These are phyloP conservation scores for Lentinula guzmanii DNA, from an alignment of 768 basidiomycete genomes.

Conservation along the genomic window DNA sequence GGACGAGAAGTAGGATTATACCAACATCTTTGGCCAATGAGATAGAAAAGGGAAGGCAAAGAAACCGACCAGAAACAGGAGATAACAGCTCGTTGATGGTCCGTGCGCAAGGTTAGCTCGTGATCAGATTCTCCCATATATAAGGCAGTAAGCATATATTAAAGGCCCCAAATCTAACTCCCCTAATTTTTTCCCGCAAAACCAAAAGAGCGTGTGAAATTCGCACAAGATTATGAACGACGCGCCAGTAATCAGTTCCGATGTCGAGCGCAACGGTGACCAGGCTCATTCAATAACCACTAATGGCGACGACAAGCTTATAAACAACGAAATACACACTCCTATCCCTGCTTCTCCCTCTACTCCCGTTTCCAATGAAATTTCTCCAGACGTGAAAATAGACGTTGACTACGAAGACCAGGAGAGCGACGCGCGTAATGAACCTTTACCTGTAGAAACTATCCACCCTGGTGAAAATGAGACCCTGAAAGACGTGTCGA, in stretches of 20 bases:
- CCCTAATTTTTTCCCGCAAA: conserved; percentile 66
- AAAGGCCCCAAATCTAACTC: conserved; percentile 53
- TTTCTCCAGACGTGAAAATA: conserved; percentile 53
- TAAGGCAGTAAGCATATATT: conserved; percentile 48
- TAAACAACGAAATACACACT: conserved; percentile 24
- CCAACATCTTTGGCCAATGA: not conserved
- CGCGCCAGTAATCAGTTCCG: conserved; percentile 28
- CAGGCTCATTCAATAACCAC: conserved; percentile 16
- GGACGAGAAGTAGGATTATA: conserved; percentile 28
- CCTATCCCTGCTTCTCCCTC: conserved; percentile 42
- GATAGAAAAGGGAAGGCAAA: conserved; percentile 10
- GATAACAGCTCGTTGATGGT: conserved; percentile 32
- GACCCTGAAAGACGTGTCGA: conserved; percentile 32
- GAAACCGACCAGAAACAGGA: conserved; percentile 9
- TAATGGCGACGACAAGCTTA: conserved; percentile 30
- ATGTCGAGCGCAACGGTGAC: conserved; percentile 10
- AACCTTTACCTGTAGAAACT: conserved; percentile 46
- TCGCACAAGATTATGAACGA: conserved; percentile 67
- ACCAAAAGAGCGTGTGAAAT: conserved; percentile 64
- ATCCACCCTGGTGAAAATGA: conserved; percentile 28
- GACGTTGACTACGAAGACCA: conserved; percentile 55
- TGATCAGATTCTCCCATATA: conserved; percentile 24
- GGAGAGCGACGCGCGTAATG: conserved; percentile 64
- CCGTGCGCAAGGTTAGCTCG: conserved; percentile 50
- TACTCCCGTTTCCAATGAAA: conserved; percentile 50